A percentile compares a stretch with the other conserved stretches of the same genome.
These are phyloP conservation scores for Hemileccinum rubropunctum DNA, from an alignment of 768 basidiomycete species.

Conservation along the genomic window DNA sequence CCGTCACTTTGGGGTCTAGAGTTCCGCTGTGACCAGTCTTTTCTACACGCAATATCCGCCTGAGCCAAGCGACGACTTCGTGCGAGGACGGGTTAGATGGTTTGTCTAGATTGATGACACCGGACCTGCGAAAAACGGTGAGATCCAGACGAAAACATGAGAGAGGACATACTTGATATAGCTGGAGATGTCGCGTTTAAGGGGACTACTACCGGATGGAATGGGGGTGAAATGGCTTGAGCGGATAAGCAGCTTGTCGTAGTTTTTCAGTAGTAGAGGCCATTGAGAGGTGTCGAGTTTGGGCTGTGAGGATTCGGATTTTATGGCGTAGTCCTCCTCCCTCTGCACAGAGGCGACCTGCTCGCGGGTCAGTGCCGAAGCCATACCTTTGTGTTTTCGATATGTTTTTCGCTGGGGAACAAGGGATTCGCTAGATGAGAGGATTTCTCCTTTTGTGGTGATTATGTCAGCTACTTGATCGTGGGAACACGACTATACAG, in stretches of 20 bases:
- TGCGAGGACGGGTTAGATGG: slow-evolving; percentile 99
- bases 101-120: slow-evolving; percentile 99
- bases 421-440: slow-evolving; percentile 20
- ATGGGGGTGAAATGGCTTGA: slow-evolving; percentile 99
- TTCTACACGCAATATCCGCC: slow-evolving; percentile 94
- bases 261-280: slow-evolving; percentile 98
- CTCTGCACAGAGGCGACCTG: slow-evolving; percentile 75
- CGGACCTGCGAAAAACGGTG: slow-evolving; percentile 61
- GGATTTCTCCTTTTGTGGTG: slow-evolving; percentile 4
- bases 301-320: slow-evolving; percentile 71
- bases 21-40: slow-evolving; percentile 99
- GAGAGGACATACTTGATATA: slow-evolving; percentile 77
- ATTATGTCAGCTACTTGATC: slow-evolving; percentile 9
- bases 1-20: slow-evolving; percentile 98
- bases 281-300: slow-evolving; percentile 93
- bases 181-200: slow-evolving; percentile 88
- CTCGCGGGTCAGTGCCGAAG: slow-evolving; percentile 48
- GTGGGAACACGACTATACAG: slow-evolving; percentile 51
- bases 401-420: neutral
- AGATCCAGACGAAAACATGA: neutral
- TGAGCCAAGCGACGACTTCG: slow-evolving; percentile 98
- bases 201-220: slow-evolving; percentile 86
- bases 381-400: slow-evolving; percentile 12
- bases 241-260: slow-evolving; percentile 92
- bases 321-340: slow-evolving; percentile 75